phyloP scores from a whole-genome alignment of 208 protist species.

The Phytomonas sp. region DNA sequence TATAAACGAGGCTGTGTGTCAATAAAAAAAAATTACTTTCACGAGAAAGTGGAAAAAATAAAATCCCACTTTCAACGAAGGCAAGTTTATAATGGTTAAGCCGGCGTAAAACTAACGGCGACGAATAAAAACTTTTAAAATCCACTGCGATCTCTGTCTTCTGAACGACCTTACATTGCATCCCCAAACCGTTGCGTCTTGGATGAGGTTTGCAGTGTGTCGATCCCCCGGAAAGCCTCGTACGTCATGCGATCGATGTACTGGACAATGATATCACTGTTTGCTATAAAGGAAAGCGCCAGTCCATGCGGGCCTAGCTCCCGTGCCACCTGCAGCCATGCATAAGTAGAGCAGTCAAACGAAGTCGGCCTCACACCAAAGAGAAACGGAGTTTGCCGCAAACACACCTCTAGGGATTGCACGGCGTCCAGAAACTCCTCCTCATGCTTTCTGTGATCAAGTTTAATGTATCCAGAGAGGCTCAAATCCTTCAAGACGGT shows the following conservation, averaged over 20 bases:
- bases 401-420: conserved; percentile 43
- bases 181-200: conserved; percentile 30
- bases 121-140: background rate
- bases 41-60: background rate
- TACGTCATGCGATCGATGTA: conserved; percentile 46
- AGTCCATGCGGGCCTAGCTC: conserved; percentile 38
- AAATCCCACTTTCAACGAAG: background rate
- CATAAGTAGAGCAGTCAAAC: conserved; percentile 67
- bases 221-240: conserved; percentile 52
- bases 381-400: conserved; percentile 29
- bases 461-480: conserved; percentile 38
- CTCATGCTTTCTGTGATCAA: conserved; percentile 40
- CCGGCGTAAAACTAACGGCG: background rate
- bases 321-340: conserved; percentile 47
- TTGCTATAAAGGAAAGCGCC: conserved; percentile 30
- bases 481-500: conserved; percentile 41
- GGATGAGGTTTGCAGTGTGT: conserved; percentile 25
- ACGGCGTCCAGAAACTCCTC: conserved; percentile 53
- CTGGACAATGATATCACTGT: conserved; percentile 27
- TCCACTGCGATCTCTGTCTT: background rate
- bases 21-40: background rate
- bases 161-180: background rate
- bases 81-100: background rate
- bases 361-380: conserved; percentile 42
- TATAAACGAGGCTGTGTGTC: background rate